Evolutionary conservation across 2,329 filamentous ascomycete genomes (phyloP), one percentile per base, ranked within the genome.

Genomic region (Curvularia hawaiiensis): DNA sequence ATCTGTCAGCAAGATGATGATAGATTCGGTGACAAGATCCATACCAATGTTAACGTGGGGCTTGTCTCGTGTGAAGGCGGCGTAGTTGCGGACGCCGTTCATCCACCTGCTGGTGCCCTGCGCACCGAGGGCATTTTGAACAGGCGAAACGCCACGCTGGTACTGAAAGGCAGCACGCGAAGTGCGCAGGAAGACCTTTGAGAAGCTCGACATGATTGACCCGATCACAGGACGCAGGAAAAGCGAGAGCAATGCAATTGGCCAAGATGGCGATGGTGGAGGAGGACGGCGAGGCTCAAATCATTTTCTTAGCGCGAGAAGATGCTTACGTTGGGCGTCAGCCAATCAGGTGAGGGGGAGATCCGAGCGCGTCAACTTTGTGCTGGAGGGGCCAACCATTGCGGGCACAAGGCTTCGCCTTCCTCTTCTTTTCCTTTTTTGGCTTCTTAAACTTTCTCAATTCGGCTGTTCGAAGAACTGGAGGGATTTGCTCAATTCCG

Each of bases 31-130:
- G 16, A 6, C 1, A 48, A n/a, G 8, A 28, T 11, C 59, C 83
- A 68, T 84, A 91, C 95, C 95, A 75, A 99, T 95, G 83, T 99
- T 99, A 67, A 99, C 94, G 79, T 99, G 95, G 59, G 95, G 95
- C 86, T 99, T 99, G 76, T 84, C 88, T 76, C 95, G 88, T 85
- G 96, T 88, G 77, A 90, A 99, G 63, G 78, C 84, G 58, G 86
- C 86, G 76, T 88, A 84, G 69, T 80, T 81, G 77, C 85, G 80
- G 64, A 85, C 84, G 72, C 88, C 80, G 79, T 87, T 88, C 73
- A 89, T 81, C 68, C 88, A 83, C 63, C 85, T 84, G 67, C 84
- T 82, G 66, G 84, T 83, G 75, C 85, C 86, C 78, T 88, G 85
- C 67, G 81, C 79, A 73, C 83, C 84, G 71, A 90, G 78, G 63